phyloP scores from a whole-genome alignment of 805 yeast species.

The Cyberlindnera lachancei region DNA sequence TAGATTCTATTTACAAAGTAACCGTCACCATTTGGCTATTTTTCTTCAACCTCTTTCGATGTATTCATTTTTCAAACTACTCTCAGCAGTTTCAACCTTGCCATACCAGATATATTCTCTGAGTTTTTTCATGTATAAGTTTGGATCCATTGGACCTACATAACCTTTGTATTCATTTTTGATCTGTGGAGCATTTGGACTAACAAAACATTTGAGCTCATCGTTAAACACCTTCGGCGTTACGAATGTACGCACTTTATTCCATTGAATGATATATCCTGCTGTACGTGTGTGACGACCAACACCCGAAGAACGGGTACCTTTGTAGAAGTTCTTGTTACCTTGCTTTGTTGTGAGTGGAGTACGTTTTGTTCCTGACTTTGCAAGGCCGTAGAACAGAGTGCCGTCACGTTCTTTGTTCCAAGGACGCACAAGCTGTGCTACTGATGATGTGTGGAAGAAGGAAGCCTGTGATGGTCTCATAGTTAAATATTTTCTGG shows the following conservation, averaged over 20 bases:
- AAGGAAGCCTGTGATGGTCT: constrained; percentile 38
- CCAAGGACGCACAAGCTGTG: constrained; percentile 78
- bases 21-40: background rate
- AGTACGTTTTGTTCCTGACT: constrained; percentile 75
- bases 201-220: constrained; percentile 67
- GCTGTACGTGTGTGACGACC: constrained; percentile 76
- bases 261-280: constrained; percentile 71
- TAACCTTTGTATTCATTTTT: constrained; percentile 65
- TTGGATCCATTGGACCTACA: constrained; percentile 69
- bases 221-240: constrained; percentile 49
- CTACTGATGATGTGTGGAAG: constrained; percentile 38
- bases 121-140: constrained; percentile 62
- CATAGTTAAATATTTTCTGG: constrained; percentile 24
- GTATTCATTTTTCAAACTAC: constrained; percentile 16
- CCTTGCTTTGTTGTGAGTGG: constrained; percentile 90
- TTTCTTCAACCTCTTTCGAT: constrained; percentile 24
- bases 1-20: too few relatives aligned
- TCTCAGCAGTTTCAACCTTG: constrained; percentile 32
- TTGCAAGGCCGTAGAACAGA: constrained; percentile 71
- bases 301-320: constrained; percentile 91
- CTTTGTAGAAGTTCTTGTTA: constrained; percentile 89
- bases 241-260: constrained; percentile 83
- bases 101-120: constrained; percentile 76
- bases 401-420: constrained; percentile 77
- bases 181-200: constrained; percentile 64